These are phyloP conservation scores for Pseudoscleropodium purum DNA, from an alignment of 225 moss, liverwort and hornwort species.

Conservation along the genomic window DNA sequence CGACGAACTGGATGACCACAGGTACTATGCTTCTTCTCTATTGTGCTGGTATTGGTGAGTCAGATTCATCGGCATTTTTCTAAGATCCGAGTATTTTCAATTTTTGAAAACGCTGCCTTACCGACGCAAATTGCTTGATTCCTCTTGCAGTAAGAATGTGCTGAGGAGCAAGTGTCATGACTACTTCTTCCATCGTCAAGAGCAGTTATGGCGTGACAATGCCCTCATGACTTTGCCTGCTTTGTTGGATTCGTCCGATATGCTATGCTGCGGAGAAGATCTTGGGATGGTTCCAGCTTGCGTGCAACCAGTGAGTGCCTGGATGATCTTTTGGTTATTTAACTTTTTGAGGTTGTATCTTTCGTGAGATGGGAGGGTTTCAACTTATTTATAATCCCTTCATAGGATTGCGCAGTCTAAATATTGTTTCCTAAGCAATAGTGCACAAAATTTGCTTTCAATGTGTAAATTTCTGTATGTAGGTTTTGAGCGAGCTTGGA, in stretches of 20 bases:
- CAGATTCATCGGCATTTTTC: neutral
- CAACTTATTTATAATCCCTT: neutral
- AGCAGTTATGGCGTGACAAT: slow-evolving; percentile 78
- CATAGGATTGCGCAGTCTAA: neutral
- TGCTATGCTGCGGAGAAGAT: slow-evolving; percentile 89
- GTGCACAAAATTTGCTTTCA: neutral
- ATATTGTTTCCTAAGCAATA: too few relatives aligned
- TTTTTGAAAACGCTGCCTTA: neutral
- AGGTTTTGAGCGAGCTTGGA: slow-evolving; percentile 83
- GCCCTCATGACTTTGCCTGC: slow-evolving; percentile 83
- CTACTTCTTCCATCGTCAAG: slow-evolving; percentile 78
- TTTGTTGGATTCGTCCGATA: slow-evolving; percentile 76
- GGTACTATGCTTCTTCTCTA: slow-evolving; percentile 3
- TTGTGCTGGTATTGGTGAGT: neutral
- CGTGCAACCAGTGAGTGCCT: slow-evolving; percentile 59
- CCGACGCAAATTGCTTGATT: neutral
- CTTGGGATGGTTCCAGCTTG: slow-evolving; percentile 94
- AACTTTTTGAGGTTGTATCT: neutral
- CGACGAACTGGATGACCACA: slow-evolving; percentile 59
- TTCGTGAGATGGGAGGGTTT: neutral
- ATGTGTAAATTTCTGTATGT: neutral
- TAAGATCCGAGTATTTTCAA: too few relatives aligned
- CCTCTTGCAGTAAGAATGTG: slow-evolving; percentile 49
- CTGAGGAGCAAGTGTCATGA: slow-evolving; percentile 53
- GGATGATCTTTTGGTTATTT: neutral